Conservation (phyloP, 1,284 basidiomycete genomes). For the Sporisorium sorghi region DNA sequence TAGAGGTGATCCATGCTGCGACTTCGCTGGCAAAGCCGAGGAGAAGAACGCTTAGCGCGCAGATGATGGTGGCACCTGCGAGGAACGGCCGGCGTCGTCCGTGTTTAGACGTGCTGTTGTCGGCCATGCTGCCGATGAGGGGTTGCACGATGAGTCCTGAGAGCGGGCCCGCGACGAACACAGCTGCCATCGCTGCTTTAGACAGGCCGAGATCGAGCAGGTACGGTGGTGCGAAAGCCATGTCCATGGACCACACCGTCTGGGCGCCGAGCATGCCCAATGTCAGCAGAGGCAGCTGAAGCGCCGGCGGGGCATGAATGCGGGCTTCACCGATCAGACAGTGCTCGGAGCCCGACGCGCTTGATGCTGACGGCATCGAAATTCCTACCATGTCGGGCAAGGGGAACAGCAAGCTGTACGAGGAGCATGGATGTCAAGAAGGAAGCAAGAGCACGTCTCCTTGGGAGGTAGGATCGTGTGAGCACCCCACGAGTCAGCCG, state of each 20-base stretch:
- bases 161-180: constrained; percentile 64
- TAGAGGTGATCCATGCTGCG: constrained; percentile 33
- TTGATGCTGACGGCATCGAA: constrained; percentile 8
- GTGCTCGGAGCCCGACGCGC: constrained; percentile 2
- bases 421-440: neutral
- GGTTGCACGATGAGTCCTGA: constrained; percentile 70
- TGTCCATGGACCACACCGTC: constrained; percentile 66
- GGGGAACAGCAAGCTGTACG: neutral
- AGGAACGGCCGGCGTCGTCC: constrained; percentile 70
- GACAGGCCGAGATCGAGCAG: constrained; percentile 62
- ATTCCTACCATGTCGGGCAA: constrained; percentile 38
- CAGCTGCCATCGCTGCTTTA: constrained; percentile 59
- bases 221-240: constrained; percentile 65
- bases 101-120: constrained; percentile 66
- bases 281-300: constrained; percentile 58
- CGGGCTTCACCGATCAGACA: constrained; percentile 34
- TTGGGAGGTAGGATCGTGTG: neutral
- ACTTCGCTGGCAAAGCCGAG: constrained; percentile 67
- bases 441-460: neutral
- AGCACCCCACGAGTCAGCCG: neutral
- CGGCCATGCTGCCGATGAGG: constrained; percentile 66
- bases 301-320: constrained; percentile 28
- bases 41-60: constrained; percentile 62
- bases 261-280: constrained; percentile 62
- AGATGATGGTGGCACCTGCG: constrained; percentile 57